Percentiles rank a stretch among this genome's conserved stretches.
phyloP scores from a whole-genome alignment of 1,139 yeast genomes.

The Yamadazyma dushanensis region DNA sequence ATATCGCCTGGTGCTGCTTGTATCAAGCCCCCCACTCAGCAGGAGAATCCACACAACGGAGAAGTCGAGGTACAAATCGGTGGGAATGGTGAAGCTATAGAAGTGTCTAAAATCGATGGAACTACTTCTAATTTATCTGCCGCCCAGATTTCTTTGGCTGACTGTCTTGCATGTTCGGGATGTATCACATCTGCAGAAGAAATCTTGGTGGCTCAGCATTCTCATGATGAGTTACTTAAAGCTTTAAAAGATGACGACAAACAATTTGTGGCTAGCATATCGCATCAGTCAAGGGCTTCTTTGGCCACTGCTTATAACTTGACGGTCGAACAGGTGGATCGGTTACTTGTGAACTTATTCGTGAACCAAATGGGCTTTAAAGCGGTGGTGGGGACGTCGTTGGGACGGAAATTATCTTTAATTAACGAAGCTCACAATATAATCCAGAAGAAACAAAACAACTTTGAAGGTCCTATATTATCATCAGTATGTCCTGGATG shows the following conservation, averaged over 20 bases:
- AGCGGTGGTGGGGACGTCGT: conserved; percentile 79
- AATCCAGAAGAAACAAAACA: conserved; percentile 23
- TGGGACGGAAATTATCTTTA: conserved; percentile 74
- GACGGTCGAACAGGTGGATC: conserved; percentile 58
- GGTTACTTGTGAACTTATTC: conserved; percentile 57
- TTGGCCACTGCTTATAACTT: conserved; percentile 67
- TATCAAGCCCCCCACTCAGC: conserved; percentile 54
- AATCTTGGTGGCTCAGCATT: conserved; percentile 85
- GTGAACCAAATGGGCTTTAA: conserved; percentile 63
- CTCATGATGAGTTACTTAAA: conserved; percentile 73
- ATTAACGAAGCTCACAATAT: conserved; percentile 59
- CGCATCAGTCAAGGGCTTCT: conserved; percentile 86
- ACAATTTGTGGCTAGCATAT: conserved; percentile 70
- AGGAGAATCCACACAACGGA: conserved; percentile 18
- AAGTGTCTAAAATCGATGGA: conserved; percentile 63
- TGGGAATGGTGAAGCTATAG: conserved; percentile 65
- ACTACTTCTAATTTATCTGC: conserved; percentile 55
- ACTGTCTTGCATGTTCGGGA: conserved; percentile 96
- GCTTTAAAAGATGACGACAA: conserved; percentile 42
- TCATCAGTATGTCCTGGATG: conserved; percentile 92
- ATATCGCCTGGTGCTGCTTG: conserved; percentile 95
- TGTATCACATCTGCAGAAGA: conserved; percentile 97
- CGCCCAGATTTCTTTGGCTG: conserved; percentile 87
- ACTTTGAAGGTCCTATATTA: conserved; percentile 44
- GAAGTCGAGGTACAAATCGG: conserved; percentile 67